Conservation (phyloP, 176 grass and related monocot genomes). For the Musa troglodytarum region DNA sequence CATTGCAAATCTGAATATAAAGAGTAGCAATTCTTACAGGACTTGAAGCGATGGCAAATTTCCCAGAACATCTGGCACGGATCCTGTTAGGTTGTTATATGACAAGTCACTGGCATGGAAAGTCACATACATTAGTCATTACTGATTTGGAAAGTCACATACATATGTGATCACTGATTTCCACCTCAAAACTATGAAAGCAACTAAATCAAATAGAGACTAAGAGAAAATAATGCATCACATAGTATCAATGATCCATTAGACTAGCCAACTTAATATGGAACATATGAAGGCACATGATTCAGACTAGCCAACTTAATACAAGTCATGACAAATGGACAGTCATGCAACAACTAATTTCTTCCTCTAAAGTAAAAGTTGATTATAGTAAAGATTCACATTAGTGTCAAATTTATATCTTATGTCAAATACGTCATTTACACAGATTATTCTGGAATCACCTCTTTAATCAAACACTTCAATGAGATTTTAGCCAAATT, state of each 20-base stretch:
- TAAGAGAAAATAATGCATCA: not conserved
- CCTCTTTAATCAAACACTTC: no score
- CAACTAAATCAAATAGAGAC: not conserved
- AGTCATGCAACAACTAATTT: no score
- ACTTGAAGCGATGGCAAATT: constrained; percentile 25
- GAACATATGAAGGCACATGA: no score
- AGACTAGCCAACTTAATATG: no score
- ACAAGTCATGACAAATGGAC: no score
- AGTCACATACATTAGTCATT: not conserved
- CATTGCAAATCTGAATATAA: not conserved
- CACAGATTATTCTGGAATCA: no score
- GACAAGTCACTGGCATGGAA: constrained; percentile 47
- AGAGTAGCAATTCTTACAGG: constrained; percentile 32
- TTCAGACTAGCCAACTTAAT: no score
- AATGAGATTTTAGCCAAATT: no score
- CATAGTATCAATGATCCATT: not conserved
- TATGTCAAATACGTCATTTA: no score
- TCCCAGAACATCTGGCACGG: constrained; percentile 40
- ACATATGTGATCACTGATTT: not conserved
- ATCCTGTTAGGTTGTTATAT: constrained; percentile 45
- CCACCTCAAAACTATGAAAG: not conserved
- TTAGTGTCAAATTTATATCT: no score
- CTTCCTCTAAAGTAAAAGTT: not conserved
- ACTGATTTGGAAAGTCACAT: not conserved
- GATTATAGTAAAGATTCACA: no score